Evolutionary conservation across 2,329 filamentous ascomycete species (phyloP).

Genomic region (Annulohypoxylon truncatum): DNA sequence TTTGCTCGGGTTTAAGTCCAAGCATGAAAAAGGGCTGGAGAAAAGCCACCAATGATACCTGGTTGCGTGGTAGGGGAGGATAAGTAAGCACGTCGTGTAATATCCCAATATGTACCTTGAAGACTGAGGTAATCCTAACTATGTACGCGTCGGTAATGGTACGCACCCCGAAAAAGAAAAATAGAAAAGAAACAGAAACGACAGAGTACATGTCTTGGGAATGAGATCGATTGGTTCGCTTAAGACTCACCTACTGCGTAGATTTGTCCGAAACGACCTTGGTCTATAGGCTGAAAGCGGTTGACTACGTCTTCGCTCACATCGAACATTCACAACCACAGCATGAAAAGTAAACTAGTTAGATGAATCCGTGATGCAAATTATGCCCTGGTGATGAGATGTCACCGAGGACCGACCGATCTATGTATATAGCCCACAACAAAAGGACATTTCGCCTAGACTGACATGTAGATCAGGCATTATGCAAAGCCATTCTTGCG

Average conservation of each 20-base stretch:
- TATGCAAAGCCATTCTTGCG: constrained; percentile 31
- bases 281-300: background rate
- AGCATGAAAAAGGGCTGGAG: background rate
- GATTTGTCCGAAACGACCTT: background rate
- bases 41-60: constrained; percentile 6
- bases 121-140: background rate
- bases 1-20: constrained; percentile 1
- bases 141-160: background rate
- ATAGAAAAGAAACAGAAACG: background rate
- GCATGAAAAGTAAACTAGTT: background rate
- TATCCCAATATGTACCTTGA: background rate
- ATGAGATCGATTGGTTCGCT: background rate
- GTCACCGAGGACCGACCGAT: constrained; percentile 24
- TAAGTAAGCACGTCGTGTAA: constrained; percentile 4
- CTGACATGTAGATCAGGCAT: constrained; percentile 26
- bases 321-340: background rate
- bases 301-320: background rate
- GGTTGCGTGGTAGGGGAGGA: background rate
- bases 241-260: background rate
- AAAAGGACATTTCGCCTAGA: constrained; percentile 34
- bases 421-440: constrained; percentile 37
- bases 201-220: background rate
- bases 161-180: background rate
- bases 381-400: constrained; percentile 18
- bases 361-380: constrained; percentile 24